Evolutionary conservation across 2,329 filamentous ascomycete genomes (phyloP).

Genomic region (Hymenoscyphus albidus): DNA sequence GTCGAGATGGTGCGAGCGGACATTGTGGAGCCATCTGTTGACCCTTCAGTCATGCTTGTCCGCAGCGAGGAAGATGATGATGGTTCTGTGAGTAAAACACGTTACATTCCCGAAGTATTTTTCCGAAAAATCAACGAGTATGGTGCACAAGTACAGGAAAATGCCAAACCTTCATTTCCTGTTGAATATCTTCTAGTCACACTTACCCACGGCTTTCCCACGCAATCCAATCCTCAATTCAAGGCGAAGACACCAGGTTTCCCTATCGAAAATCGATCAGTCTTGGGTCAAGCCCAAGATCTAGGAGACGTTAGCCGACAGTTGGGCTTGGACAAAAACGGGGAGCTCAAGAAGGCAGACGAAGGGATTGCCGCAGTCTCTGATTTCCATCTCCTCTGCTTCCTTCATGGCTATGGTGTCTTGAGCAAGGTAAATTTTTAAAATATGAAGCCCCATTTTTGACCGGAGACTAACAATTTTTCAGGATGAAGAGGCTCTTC

Average conservation of each 20-base stretch:
- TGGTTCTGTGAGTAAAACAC: conserved; percentile 59
- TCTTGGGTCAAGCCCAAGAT: conserved; percentile 83
- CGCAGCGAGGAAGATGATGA: conserved; percentile 87
- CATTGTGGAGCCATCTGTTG: conserved; percentile 90
- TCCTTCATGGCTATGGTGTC: conserved; percentile 74
- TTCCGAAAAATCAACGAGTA: conserved; percentile 96
- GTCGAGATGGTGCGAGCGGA: conserved; percentile 97
- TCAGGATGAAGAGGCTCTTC: conserved; percentile 83
- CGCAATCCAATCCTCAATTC: conserved; percentile 72
- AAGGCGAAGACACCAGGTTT: conserved; percentile 62
- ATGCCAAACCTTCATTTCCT: conserved; percentile 92
- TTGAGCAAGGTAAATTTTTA: conserved; percentile 69
- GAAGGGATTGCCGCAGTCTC: conserved; percentile 68
- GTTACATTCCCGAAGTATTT: conserved; percentile 97
- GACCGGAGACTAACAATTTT: conserved; percentile 17
- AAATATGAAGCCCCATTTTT: conserved; percentile 7
- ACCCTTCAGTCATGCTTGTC: conserved; percentile 91
- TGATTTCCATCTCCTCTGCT: conserved; percentile 93
- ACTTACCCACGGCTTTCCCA: conserved; percentile 93
- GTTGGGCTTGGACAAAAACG: conserved; percentile 59
- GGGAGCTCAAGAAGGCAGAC: conserved; percentile 54
- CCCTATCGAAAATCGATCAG: conserved; percentile 86
- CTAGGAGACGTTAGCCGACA: conserved; percentile 59
- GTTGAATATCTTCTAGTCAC: conserved; percentile 96
- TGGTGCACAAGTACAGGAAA: conserved; percentile 92